A percentile compares a stretch with the other conserved stretches of the same genome.
These are phyloP conservation scores for Claviceps cyperi DNA, from an alignment of 2,329 filamentous ascomycete genomes.

Conservation along the genomic window DNA sequence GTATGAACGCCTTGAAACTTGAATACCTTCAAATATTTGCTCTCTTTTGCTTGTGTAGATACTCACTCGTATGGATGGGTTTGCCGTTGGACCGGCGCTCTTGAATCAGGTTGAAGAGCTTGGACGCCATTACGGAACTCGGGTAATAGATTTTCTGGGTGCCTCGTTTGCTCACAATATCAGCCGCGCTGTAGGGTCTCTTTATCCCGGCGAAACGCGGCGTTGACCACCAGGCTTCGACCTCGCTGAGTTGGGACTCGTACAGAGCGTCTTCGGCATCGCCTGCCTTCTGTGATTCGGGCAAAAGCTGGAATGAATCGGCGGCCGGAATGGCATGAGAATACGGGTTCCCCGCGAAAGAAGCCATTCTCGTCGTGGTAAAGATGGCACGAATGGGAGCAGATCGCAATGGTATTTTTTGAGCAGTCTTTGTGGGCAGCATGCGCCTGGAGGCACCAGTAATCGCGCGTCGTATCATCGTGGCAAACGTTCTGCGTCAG, in stretches of 20 bases:
- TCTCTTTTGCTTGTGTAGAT: background rate
- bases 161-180: slow-evolving; percentile 87
- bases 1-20: no score
- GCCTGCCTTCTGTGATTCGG: slow-evolving; percentile 63
- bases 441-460: slow-evolving; percentile 17
- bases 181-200: slow-evolving; percentile 76
- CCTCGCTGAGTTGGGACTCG: slow-evolving; percentile 68
- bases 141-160: slow-evolving; percentile 77
- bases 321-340: slow-evolving; percentile 29
- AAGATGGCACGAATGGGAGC: slow-evolving; percentile 17
- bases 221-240: slow-evolving; percentile 81
- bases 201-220: slow-evolving; percentile 80
- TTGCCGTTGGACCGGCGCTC: slow-evolving; percentile 64
- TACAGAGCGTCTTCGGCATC: slow-evolving; percentile 74
- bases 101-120: slow-evolving; percentile 79
- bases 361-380: slow-evolving; percentile 18
- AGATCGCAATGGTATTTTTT: slow-evolving; percentile 6
- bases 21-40: background rate
- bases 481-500: background rate
- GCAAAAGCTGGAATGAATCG: slow-evolving; percentile 75
- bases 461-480: slow-evolving; percentile 21
- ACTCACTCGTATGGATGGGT: slow-evolving; percentile 81
- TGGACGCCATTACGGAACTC: slow-evolving; percentile 86
- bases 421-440: slow-evolving; percentile 9
- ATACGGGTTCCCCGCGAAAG: slow-evolving; percentile 13